Base-by-base conservation (phyloP, 2,329 filamentous ascomycete species). In the Pseudomassariella vexata region DNA sequence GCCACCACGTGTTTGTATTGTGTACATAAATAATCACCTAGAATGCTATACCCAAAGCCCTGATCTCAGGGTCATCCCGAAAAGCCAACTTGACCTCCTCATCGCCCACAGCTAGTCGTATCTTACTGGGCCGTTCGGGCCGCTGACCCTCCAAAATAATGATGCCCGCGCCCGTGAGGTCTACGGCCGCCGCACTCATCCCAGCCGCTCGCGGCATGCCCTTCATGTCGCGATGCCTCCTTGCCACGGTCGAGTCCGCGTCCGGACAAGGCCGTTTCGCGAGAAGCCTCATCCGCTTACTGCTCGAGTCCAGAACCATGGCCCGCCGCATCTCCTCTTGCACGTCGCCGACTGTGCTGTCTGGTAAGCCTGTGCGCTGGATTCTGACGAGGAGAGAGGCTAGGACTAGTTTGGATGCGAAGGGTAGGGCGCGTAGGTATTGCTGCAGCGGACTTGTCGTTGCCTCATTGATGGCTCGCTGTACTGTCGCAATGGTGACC, bases 401-500 rank as follows among this genome's bases (percentile, higher is more conserved):
- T 32, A 98, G 76, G 45, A 96, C 79, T 21, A 96, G 67, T 52
- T 95, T 95, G 9, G 82, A 80, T 17, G 81, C 74, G 24, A 95
- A 70, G 0, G 92, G 86, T 15, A 96, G 73, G 12, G 79, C 75
- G 30, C 87, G 83, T 21, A 98, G 73, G 51, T 88, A 88, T 54
- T 92, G 86, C 53, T 95, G 90, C 36, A 95, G 67, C 2, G 92
- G 92, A 35, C 86, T 95, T 4, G 85, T 88, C 1, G 90, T 96
- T 5, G 90, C 89, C 63, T 98, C 92, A 49, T 85, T 85, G 57
- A 98, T 96, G 21, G 92, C 92, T 52, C 85, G 80, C 58, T 94
- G 94, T 56, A 96, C 84, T 4, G 87, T 95, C 32, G 84, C 79
- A 50, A 96, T 95, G 1, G 88, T 95, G 24, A 98, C 92, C 31